Conservation (phyloP, 768 basidiomycete genomes). For the Tephrocybe sp. region DNA sequence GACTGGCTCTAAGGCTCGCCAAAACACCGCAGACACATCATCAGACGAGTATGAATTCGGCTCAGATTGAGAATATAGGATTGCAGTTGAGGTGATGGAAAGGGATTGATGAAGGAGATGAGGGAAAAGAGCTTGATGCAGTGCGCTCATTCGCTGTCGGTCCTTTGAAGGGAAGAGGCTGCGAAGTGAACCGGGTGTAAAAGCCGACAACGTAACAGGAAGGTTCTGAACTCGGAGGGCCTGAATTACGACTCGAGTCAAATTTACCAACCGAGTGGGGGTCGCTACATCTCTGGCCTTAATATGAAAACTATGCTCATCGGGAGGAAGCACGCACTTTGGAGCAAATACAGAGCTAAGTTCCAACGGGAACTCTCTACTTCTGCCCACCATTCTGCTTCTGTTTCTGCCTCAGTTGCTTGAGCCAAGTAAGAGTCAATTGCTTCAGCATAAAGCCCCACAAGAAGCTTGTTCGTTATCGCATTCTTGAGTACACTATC, state of each 20-base stretch:
- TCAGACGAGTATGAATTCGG: background rate
- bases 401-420: constrained; percentile 67
- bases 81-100: constrained; percentile 17
- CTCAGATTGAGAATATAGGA: constrained; percentile 10
- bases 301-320: background rate
- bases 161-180: constrained; percentile 44
- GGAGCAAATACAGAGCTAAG: constrained; percentile 66
- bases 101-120: constrained; percentile 33
- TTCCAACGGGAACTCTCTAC: constrained; percentile 57
- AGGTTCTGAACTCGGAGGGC: constrained; percentile 41
- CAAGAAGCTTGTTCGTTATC: constrained; percentile 46
- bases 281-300: constrained; percentile 35
- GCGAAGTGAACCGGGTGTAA: constrained; percentile 46
- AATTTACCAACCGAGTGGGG: constrained; percentile 37
- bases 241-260: constrained; percentile 36
- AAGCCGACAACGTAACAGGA: constrained; percentile 42
- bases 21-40: constrained; percentile 9
- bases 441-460: constrained; percentile 61
- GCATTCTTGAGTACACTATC: constrained; percentile 38
- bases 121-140: constrained; percentile 64
- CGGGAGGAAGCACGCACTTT: constrained; percentile 54
- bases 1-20: constrained; percentile 18
- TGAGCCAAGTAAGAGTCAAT: constrained; percentile 64
- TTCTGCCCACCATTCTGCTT: constrained; percentile 84
- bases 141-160: constrained; percentile 43